These are phyloP conservation scores for Carex cristatella DNA, from an alignment of 176 grass and related monocot genomes.

Conservation along the genomic window DNA sequence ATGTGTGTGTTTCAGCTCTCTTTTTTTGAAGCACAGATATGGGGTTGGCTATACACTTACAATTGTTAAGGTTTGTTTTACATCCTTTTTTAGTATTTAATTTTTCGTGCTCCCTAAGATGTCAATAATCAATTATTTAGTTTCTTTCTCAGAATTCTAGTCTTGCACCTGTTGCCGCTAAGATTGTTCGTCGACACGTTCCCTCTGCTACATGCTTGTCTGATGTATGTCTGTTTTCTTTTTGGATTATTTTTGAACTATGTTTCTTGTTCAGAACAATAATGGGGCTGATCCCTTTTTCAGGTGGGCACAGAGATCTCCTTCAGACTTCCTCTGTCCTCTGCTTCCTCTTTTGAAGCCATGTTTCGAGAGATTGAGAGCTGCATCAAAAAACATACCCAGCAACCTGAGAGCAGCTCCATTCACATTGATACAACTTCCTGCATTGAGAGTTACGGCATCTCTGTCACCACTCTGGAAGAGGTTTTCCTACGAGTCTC, in stretches of 20 bases:
- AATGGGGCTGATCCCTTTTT: slow-evolving; percentile 6
- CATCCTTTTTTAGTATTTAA: not conserved
- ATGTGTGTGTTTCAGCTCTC: slow-evolving; percentile 28
- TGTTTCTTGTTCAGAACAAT: not conserved
- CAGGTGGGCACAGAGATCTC: slow-evolving; percentile 48
- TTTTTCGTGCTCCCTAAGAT: not conserved
- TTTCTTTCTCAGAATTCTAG: slow-evolving; percentile 24
- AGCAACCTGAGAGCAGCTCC: slow-evolving; percentile 12
- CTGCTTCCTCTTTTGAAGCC: slow-evolving; percentile 38
- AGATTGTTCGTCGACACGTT: slow-evolving; percentile 43
- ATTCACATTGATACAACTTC: slow-evolving; percentile 2
- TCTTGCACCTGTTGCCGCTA: slow-evolving; percentile 26
- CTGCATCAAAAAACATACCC: slow-evolving; percentile 15
- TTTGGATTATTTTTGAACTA: not conserved
- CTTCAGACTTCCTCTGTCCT: slow-evolving; percentile 42
- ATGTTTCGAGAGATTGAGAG: slow-evolving; percentile 45
- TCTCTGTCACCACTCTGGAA: slow-evolving; percentile 47
- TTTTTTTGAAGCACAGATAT: slow-evolving; percentile 47
- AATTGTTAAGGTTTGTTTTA: slow-evolving; percentile 40
- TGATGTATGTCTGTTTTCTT: slow-evolving; percentile 27
- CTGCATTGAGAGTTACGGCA: slow-evolving; percentile 40
- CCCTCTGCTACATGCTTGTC: slow-evolving; percentile 39
- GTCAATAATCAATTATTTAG: not conserved
- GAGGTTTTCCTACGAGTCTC: slow-evolving; percentile 44
- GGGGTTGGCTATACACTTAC: slow-evolving; percentile 49